Evolutionary conservation across 257 asterid genomes (phyloP).

Genomic region (Plantago major): DNA sequence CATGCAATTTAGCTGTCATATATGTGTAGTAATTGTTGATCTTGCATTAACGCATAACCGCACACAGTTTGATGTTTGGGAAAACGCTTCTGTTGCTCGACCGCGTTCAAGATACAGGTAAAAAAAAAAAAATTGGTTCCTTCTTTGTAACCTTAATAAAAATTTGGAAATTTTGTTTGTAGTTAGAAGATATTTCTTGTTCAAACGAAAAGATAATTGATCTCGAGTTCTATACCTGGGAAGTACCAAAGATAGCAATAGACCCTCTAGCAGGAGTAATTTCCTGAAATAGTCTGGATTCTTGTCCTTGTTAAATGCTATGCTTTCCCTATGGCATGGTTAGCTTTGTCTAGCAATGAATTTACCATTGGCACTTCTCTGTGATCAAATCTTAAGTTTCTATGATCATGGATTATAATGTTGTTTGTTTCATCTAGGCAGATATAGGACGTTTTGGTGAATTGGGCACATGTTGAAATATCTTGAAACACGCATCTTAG

Average conservation of each 20-base stretch:
- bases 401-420: no score
- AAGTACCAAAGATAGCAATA: no score
- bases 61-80: not conserved
- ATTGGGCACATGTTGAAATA: not conserved
- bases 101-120: not conserved
- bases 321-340: no score
- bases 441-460: not conserved
- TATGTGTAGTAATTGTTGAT: not conserved
- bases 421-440: no score
- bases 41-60: not conserved
- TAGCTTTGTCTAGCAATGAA: no score
- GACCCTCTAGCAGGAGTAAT: no score
- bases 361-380: no score
- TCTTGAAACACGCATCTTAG: not conserved
- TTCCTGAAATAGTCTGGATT: no score
- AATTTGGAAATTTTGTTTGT: not conserved
- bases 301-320: no score
- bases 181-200: not conserved
- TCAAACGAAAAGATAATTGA: not conserved
- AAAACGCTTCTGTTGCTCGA: not conserved
- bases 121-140: not conserved
- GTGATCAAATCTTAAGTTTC: no score
- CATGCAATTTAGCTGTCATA: constrained; percentile 1
- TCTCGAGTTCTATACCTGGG: no score
- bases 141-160: not conserved